Evolutionary conservation across 805 yeast genomes (phyloP).

Genomic region (Candida wancherniae): DNA sequence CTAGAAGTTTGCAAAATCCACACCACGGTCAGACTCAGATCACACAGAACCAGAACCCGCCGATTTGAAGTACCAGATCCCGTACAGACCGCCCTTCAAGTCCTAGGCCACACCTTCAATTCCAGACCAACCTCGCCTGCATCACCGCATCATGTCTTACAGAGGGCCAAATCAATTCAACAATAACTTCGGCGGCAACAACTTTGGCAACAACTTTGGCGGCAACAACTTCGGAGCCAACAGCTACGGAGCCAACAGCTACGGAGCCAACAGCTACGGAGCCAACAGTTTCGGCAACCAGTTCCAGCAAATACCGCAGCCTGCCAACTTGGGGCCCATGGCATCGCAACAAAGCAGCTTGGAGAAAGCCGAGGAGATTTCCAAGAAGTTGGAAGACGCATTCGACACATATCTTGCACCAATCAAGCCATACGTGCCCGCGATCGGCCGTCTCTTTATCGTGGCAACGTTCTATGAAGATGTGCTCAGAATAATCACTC

Average conservation of each 20-base stretch:
- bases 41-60: too few species aligned
- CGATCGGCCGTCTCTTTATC: conserved; percentile 81
- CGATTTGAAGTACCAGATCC: too few species aligned
- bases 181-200: conserved; percentile 28
- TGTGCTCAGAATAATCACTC: conserved; percentile 72
- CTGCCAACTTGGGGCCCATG: conserved; percentile 21
- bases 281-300: conserved; percentile 9
- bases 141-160: conserved; percentile 30
- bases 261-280: too few species aligned
- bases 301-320: conserved; percentile 11
- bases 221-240: conserved; percentile 26
- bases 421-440: conserved; percentile 74
- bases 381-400: conserved; percentile 50
- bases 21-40: too few species aligned
- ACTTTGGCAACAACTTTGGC: conserved; percentile 19
- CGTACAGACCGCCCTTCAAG: too few species aligned
- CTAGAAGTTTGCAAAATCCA: too few species aligned
- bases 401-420: conserved; percentile 48
- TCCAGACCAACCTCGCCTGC: too few species aligned
- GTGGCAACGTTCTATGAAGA: conserved; percentile 95
- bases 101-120: too few species aligned
- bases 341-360: conserved; percentile 23
- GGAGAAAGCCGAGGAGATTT: conserved; percentile 45
- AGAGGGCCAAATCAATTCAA: conserved; percentile 43
- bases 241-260: conserved; percentile 21